These are phyloP conservation scores for Apophysomyces elegans DNA, from an alignment of 371 early-diverging fungal genomes.

Conservation along the genomic window DNA sequence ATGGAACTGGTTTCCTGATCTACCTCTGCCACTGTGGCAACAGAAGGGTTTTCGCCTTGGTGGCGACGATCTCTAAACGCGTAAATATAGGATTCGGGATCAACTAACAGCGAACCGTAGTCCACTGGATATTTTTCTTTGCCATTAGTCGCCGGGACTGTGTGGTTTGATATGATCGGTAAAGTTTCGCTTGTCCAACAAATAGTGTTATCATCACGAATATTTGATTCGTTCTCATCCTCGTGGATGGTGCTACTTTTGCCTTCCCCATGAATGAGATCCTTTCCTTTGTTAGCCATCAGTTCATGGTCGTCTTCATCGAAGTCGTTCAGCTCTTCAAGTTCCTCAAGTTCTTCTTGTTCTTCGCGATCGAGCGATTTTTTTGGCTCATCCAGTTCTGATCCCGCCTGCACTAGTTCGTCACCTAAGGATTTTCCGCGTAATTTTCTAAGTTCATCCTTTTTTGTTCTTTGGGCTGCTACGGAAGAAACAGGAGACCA, in stretches of 20 bases:
- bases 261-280: too few relatives aligned
- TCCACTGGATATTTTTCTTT: not conserved
- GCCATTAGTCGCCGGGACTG: not conserved
- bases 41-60: constrained; percentile 10
- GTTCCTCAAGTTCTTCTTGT: too few relatives aligned
- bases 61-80: constrained; percentile 15
- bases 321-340: not conserved
- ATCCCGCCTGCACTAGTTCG: constrained; percentile 13
- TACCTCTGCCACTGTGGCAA: constrained; percentile 17
- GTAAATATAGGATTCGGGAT: constrained; percentile 7
- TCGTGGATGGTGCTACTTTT: too few relatives aligned
- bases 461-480: not conserved
- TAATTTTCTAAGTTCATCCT: not conserved
- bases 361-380: not conserved
- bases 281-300: too few relatives aligned
- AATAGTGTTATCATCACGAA: constrained; percentile 13
- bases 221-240: not conserved
- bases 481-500: not conserved
- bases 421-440: constrained; percentile 16
- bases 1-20: constrained; percentile 15
- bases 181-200: constrained; percentile 9
- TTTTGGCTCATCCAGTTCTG: not conserved
- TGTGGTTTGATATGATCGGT: constrained; percentile 4
- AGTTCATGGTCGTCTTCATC: not conserved
- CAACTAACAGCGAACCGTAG: constrained; percentile 13